Base-by-base conservation (phyloP, 2,329 filamentous ascomycete species). In the Myriosclerotinia scirpicola region DNA sequence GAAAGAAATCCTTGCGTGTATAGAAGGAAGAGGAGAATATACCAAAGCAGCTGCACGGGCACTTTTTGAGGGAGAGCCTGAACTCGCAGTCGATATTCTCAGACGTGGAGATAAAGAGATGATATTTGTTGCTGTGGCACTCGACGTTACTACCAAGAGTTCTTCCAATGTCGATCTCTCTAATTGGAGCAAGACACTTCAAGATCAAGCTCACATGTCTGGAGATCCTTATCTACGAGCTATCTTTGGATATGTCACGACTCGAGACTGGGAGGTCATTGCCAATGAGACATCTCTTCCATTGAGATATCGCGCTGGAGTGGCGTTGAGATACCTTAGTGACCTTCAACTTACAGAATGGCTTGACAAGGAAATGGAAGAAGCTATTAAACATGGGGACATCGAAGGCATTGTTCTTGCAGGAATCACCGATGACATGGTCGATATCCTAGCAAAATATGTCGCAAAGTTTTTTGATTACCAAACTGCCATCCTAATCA, bases 221-320 rank as follows among this genome's bases (percentile, higher is more conserved):
- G 87, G 88, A 0, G 90, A 95, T 72, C 89, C 91, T 0, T 94
- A 93, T 74, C 83, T 95, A 34, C 88, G 91, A 65, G 91, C 90
- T 7, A 89, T 95, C 58, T 91, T 92, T 34, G 87, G 88, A 3
- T 87, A 91, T 71, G 90, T 95, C 68, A 87, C 89, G 12, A 91
- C 88, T 0, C 89, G 89, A 5, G 85, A 92, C 75, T 95, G 92
- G 92, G 81, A 84, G 22, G 84, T 85, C 52, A 90, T 95, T 52
- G 88, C 90, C 50, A 85, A 89, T 70, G 90, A 93, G 75, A 81
- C 84, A 26, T 90, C 90, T 38, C 82, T 96, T 2, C 89, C 91
- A 1, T 83, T 95, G 2, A 84, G 87, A 15, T 91, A 94, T 75
- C 87, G 92, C 46, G 84, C 90, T 26, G 90, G 87, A 66, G 85